These are phyloP conservation scores for Murraya koenigii DNA, from an alignment of 345 rosid species.

Conservation along the genomic window DNA sequence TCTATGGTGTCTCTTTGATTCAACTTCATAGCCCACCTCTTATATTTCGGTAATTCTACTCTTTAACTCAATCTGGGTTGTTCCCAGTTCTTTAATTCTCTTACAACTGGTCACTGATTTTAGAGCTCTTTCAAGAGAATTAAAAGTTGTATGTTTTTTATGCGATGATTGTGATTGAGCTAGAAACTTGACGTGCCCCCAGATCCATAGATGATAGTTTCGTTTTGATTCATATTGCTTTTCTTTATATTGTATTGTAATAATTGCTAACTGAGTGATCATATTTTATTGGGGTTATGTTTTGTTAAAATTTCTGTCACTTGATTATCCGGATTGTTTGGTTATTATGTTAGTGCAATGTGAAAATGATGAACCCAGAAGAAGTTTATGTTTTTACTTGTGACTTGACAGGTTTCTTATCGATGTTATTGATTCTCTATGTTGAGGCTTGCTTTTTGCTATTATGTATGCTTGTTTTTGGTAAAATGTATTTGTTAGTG, in stretches of 20 bases:
- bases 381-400: not conserved
- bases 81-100: not conserved
- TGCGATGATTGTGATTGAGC: not conserved
- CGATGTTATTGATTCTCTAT: not conserved
- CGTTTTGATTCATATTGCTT: not conserved
- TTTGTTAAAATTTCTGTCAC: not conserved
- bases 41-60: slow-evolving; percentile 23
- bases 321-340: not conserved
- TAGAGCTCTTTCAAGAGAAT: not conserved
- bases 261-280: not conserved
- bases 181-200: not conserved
- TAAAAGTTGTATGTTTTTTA: not conserved
- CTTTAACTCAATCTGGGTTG: slow-evolving; percentile 2
- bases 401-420: not conserved
- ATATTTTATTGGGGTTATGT: not conserved
- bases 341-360: not conserved
- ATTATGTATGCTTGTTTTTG: not conserved
- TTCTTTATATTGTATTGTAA: not conserved
- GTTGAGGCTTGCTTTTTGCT: not conserved
- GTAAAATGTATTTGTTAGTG: not conserved
- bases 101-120: slow-evolving; percentile 2
- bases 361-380: not conserved
- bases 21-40: slow-evolving; percentile 3
- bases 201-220: slow-evolving; percentile 5
- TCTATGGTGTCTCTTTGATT: slow-evolving; percentile 29